A percentile compares a stretch with the other conserved stretches of the same genome.
phyloP scores from a whole-genome alignment of 306 rosid genomes.

The Vachellia collinsii region DNA sequence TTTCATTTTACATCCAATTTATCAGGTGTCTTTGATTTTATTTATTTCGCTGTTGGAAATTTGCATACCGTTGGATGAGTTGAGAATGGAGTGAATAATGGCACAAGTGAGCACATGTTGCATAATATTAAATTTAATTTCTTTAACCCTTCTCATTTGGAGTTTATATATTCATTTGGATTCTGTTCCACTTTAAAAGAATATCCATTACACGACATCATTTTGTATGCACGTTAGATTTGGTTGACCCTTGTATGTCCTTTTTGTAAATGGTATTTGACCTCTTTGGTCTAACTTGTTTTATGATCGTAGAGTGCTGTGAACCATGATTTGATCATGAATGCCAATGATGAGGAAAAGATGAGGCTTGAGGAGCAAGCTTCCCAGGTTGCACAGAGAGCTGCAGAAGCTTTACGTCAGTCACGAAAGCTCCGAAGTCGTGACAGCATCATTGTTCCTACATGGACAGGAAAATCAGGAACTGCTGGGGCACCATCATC shows the following conservation, averaged over 20 bases:
- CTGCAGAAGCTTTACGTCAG: constrained; percentile 89
- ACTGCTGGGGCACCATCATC: constrained; percentile 91
- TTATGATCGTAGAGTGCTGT: constrained; percentile 67
- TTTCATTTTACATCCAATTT: constrained; percentile 30
- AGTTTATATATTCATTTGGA: constrained; percentile 27
- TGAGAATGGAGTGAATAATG: constrained; percentile 25
- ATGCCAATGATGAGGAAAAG: constrained; percentile 89
- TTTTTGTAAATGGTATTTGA: constrained; percentile 16
- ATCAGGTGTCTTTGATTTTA: constrained; percentile 22
- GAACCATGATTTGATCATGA: constrained; percentile 90
- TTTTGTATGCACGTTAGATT: constrained; percentile 8
- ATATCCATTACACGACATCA: neutral
- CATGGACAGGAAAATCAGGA: constrained; percentile 98
- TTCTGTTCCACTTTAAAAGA: constrained; percentile 9
- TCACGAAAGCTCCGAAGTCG: constrained; percentile 82
- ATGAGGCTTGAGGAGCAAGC: constrained; percentile 88
- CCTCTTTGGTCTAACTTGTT: constrained; percentile 32
- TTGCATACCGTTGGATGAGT: constrained; percentile 17
- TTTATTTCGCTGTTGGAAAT: constrained; percentile 27
- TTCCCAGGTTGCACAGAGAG: constrained; percentile 91
- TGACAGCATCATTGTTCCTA: constrained; percentile 77
- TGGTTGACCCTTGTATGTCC: neutral
- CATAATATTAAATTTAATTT: constrained; percentile 2
- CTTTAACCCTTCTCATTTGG: constrained; percentile 13
- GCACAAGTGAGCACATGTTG: constrained; percentile 28